phyloP scores from a whole-genome alignment of 768 basidiomycete species.

The Tylopilus vinaceipallidus region DNA sequence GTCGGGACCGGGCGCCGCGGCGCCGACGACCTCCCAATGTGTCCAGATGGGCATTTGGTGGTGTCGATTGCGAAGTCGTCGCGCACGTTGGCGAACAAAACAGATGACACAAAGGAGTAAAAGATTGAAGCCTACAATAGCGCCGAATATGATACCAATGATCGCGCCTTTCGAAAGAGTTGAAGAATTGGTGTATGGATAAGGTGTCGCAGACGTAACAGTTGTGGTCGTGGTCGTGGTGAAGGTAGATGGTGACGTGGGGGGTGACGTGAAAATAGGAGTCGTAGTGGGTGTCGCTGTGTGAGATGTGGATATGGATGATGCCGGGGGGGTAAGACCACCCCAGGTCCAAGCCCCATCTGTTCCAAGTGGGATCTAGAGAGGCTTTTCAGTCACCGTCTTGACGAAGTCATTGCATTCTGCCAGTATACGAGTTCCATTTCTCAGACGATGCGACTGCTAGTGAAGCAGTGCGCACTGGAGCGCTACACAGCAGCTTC shows the following conservation, averaged over 20 bases:
- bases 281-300: conserved; percentile 24
- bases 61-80: conserved; percentile 15
- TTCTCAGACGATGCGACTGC: background rate
- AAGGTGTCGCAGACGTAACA: conserved; percentile 27
- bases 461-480: background rate
- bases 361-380: conserved; percentile 71
- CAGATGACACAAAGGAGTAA: conserved; percentile 47
- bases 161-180: conserved; percentile 29
- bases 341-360: conserved; percentile 67
- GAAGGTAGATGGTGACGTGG: conserved; percentile 26
- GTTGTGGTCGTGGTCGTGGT: conserved; percentile 22
- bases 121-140: conserved; percentile 56
- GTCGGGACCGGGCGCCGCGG: conserved; percentile 19
- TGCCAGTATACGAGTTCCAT: background rate
- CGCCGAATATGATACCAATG: conserved; percentile 41
- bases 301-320: conserved; percentile 30
- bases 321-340: conserved; percentile 65
- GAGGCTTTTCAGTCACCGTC: conserved; percentile 11
- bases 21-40: conserved; percentile 45
- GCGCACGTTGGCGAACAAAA: conserved; percentile 30
- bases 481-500: background rate
- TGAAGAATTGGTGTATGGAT: conserved; percentile 28
- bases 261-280: conserved; percentile 29
- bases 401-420: conserved; percentile 11
- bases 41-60: conserved; percentile 36